These are phyloP conservation scores for Ramaria rubella DNA, from an alignment of 768 basidiomycete species.

Conservation along the genomic window DNA sequence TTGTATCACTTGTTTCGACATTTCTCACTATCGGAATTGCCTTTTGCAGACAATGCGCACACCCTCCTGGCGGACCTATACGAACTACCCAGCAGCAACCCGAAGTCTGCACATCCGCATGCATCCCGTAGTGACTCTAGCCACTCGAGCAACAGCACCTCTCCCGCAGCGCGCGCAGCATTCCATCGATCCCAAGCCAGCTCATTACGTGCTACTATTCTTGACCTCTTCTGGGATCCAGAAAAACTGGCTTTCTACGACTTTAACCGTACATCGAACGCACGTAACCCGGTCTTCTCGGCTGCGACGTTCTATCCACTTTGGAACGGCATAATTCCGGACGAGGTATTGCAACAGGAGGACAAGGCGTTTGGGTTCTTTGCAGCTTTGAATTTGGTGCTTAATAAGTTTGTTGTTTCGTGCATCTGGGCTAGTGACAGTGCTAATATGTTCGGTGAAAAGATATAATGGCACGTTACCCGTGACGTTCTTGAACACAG, in stretches of 20 bases:
- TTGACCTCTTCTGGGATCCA: slow-evolving; percentile 85
- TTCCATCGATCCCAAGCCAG: slow-evolving; percentile 53
- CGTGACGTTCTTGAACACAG: slow-evolving; percentile 67
- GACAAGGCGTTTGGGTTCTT: slow-evolving; percentile 67
- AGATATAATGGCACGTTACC: slow-evolving; percentile 85
- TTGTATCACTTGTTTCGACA: background rate
- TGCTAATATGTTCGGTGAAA: background rate
- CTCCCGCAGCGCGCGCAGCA: slow-evolving; percentile 19
- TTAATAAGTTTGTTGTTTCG: slow-evolving; percentile 37
- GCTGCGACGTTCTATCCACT: slow-evolving; percentile 76
- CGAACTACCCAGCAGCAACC: slow-evolving; percentile 8
- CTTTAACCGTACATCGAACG: slow-evolving; percentile 67
- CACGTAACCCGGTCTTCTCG: slow-evolving; percentile 61
- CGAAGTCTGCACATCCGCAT: background rate
- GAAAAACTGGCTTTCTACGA: slow-evolving; percentile 86
- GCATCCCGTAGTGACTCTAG: background rate
- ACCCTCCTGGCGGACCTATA: slow-evolving; percentile 57
- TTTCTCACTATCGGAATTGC: background rate
- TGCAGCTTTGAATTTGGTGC: slow-evolving; percentile 64
- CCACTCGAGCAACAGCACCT: background rate
- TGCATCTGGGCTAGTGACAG: background rate
- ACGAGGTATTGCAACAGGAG: slow-evolving; percentile 51
- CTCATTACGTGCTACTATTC: slow-evolving; percentile 55
- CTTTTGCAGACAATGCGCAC: slow-evolving; percentile 52
- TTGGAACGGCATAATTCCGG: slow-evolving; percentile 82